Evolutionary conservation across 257 asterid species (phyloP).

Genomic region (Plantago elongata): DNA sequence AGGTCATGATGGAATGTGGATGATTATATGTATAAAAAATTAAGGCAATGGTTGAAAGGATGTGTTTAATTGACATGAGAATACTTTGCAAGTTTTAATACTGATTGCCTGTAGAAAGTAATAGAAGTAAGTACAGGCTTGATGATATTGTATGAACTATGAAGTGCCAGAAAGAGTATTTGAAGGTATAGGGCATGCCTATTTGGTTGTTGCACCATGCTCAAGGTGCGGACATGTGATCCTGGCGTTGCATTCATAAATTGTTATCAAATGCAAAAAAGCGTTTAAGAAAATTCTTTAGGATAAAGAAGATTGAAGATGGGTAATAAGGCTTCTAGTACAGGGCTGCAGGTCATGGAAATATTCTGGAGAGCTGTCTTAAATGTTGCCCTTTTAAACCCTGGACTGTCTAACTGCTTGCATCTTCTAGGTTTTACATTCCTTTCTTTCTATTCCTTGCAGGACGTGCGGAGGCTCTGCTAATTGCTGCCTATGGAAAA

Average conservation of each 20-base stretch:
- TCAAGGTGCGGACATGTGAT: conserved; percentile 8
- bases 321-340: conserved; percentile 5
- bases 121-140: not conserved
- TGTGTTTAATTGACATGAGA: no score
- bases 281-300: not conserved
- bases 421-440: not conserved
- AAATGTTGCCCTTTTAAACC: not conserved
- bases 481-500: conserved; percentile 84
- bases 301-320: not conserved
- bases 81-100: no score
- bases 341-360: not conserved
- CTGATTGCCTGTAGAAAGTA: not conserved
- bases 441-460: conserved; percentile 20
- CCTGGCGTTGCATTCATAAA: not conserved
- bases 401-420: not conserved
- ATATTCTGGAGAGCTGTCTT: not conserved
- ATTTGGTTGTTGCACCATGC: not conserved
- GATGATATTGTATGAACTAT: not conserved
- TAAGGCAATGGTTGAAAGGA: not conserved
- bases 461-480: conserved; percentile 93
- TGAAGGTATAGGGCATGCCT: not conserved
- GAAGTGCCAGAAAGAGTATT: conserved; percentile 5
- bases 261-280: no score
- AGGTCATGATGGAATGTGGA: conserved; percentile 8
- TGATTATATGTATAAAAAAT: not conserved